phyloP scores from a whole-genome alignment of 1,139 yeast species.

The Geotrichum carabidarum region DNA sequence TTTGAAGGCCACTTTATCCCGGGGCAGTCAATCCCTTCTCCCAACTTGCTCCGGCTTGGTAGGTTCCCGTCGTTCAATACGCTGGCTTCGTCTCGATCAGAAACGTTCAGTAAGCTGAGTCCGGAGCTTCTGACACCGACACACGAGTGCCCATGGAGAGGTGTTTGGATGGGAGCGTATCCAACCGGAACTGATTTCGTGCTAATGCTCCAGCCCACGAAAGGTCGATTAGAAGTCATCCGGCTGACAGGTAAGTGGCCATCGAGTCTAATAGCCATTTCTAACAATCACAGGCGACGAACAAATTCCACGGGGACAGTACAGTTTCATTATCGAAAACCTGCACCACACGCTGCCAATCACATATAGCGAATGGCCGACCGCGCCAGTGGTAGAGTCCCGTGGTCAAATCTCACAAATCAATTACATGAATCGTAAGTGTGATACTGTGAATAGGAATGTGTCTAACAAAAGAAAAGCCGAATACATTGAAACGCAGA shows the following conservation, averaged over 20 bases:
- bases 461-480: not conserved
- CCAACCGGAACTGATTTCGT: slow-evolving; percentile 24
- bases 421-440: slow-evolving; percentile 26
- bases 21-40: slow-evolving; percentile 15
- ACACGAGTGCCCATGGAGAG: slow-evolving; percentile 25
- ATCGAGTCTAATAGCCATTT: not conserved
- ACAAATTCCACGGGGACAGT: slow-evolving; percentile 33
- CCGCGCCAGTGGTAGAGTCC: slow-evolving; percentile 26
- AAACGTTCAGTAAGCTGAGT: slow-evolving; percentile 22
- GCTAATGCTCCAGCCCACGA: slow-evolving; percentile 28
- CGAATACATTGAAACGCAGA: slow-evolving; percentile 26
- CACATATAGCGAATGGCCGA: slow-evolving; percentile 28
- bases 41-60: slow-evolving; percentile 24
- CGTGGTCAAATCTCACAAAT: slow-evolving; percentile 28
- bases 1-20: slow-evolving; percentile 25
- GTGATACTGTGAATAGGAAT: not conserved
- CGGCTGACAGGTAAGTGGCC: slow-evolving; percentile 27
- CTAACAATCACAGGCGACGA: slow-evolving; percentile 24
- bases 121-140: slow-evolving; percentile 17
- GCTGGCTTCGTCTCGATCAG: slow-evolving; percentile 21
- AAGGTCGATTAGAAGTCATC: slow-evolving; percentile 30
- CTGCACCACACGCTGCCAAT: slow-evolving; percentile 23
- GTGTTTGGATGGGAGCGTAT: slow-evolving; percentile 31
- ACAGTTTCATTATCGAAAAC: slow-evolving; percentile 29
- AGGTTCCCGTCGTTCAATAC: slow-evolving; percentile 22